phyloP scores from a whole-genome alignment of 768 basidiomycete species.

The Podaxis sp. region DNA sequence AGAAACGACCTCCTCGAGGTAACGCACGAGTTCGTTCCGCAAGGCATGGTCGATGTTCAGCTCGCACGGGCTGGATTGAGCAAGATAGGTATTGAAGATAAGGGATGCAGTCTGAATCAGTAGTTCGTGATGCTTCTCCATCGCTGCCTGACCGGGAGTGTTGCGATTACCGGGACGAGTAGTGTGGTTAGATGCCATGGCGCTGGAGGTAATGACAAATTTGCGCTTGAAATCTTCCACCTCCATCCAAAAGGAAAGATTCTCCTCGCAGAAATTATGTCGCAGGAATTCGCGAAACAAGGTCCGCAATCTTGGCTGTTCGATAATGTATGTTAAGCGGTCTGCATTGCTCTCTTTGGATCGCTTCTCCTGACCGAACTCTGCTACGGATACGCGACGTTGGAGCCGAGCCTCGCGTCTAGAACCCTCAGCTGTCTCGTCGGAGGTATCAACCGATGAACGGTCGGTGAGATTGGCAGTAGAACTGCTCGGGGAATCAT shows the following conservation, averaged over 20 bases:
- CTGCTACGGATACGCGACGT: constrained; percentile 74
- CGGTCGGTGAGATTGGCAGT: constrained; percentile 60
- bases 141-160: constrained; percentile 80
- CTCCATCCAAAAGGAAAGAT: constrained; percentile 95
- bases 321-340: constrained; percentile 87
- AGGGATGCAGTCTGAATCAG: constrained; percentile 92
- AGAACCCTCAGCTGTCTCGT: constrained; percentile 30
- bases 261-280: constrained; percentile 97
- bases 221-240: constrained; percentile 96
- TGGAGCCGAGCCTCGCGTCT: constrained; percentile 64
- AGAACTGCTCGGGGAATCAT: constrained; percentile 67
- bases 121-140: constrained; percentile 96
- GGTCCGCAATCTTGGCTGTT: constrained; percentile 83
- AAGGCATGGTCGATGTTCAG: constrained; percentile 98
- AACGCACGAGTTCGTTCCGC: constrained; percentile 90
- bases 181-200: constrained; percentile 56
- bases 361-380: constrained; percentile 56
- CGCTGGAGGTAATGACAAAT: constrained; percentile 94
- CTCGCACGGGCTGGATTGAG: constrained; percentile 92
- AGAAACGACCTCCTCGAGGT: constrained; percentile 88
- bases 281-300: constrained; percentile 95
- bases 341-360: constrained; percentile 90
- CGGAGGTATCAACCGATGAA: constrained; percentile 55
- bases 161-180: constrained; percentile 38
- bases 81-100: constrained; percentile 94